Evolutionary conservation across 192 early-diverging fungal species (phyloP), one percentile per base, ranked within the genome.

Genomic region (Gonapodya sp.): DNA sequence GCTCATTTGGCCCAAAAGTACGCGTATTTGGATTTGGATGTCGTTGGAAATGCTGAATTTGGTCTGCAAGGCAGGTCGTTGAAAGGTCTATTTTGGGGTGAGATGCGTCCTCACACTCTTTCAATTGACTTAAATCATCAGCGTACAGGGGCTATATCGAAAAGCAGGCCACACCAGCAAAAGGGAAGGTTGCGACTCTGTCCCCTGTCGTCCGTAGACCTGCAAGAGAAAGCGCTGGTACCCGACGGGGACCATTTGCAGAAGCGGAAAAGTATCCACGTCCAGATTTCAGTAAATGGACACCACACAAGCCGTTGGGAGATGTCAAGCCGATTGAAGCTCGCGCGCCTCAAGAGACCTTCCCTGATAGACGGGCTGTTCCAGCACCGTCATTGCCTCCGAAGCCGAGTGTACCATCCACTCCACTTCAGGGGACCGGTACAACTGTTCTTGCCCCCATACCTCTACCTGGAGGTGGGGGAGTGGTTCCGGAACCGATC

Each of bases 281-380:
- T 30, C 94, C 94, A 14, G 94, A 95, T 80, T 86, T 94, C 73
- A 85, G 83, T 1, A 91, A 90, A 81, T 95, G 93, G 93, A 84
- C 83, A n/a, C 73, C 85, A 1, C 92, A 92, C 81, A 91, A 90
- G 37, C 89, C 46, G 46, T 24, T 64, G 8, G 46, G 46, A 8
- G 46, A 64, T 64, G 46, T 64, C 46, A 64, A 64, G 24, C 46
- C 46, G 8, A 8, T 64, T 24, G 46, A 64, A 24, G 46, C 8
- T 16, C 46, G 46, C 8, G 24, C 46, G 24, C 46, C 46, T 16
- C 46, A 64, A 16, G 8, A 8, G 8, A 24, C 8, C 24, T 64
- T 64, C 24, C 8, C 8, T 24, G 46, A 64, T 16, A 64, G 46
- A 24, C 46, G 46, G 8, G 24, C 8, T 24, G 24, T 16, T 24